phyloP scores from a whole-genome alignment of 2,329 filamentous ascomycete species.

The Chalaropsis thielavioides region DNA sequence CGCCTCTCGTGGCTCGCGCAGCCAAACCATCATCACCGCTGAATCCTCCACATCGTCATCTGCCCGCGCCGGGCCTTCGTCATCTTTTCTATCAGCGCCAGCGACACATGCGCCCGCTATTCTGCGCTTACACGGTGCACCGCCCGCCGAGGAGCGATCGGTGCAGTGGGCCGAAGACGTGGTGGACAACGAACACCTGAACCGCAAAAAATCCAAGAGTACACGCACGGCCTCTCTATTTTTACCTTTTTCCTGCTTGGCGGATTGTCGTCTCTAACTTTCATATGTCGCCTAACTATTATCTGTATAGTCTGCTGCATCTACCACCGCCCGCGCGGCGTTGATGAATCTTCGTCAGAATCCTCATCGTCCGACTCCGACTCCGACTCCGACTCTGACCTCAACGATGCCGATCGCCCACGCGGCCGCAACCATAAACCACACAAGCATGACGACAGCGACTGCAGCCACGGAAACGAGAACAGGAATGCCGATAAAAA shows the following conservation, averaged over 20 bases:
- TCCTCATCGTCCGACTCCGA: conserved; percentile 38
- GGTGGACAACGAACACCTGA: conserved; percentile 87
- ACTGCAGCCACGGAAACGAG: conserved; percentile 22
- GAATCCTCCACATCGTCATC: neutral
- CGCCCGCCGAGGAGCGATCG: conserved; percentile 36
- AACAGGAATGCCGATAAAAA: conserved; percentile 25
- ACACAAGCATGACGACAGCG: conserved; percentile 1
- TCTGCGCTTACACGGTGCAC: conserved; percentile 39
- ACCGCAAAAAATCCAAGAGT: conserved; percentile 92
- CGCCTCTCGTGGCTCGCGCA: conserved; percentile 1
- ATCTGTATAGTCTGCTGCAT: conserved; percentile 77
- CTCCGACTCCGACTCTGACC: conserved; percentile 23
- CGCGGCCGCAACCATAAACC: conserved; percentile 18
- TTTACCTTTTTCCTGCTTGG: neutral
- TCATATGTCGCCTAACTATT: neutral
- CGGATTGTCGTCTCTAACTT: neutral
- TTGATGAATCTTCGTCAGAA: conserved; percentile 62
- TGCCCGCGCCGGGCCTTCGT: neutral
- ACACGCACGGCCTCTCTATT: conserved; percentile 19
- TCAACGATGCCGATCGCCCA: conserved; percentile 24
- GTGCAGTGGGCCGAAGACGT: conserved; percentile 92
- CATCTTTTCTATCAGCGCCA: neutral
- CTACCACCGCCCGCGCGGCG: conserved; percentile 71
- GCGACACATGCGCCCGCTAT: conserved; percentile 22
- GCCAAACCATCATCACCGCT: conserved; percentile 4